Evolutionary conservation across 495 filamentous ascomycete species (phyloP).

Genomic region (Xylona heveae): DNA sequence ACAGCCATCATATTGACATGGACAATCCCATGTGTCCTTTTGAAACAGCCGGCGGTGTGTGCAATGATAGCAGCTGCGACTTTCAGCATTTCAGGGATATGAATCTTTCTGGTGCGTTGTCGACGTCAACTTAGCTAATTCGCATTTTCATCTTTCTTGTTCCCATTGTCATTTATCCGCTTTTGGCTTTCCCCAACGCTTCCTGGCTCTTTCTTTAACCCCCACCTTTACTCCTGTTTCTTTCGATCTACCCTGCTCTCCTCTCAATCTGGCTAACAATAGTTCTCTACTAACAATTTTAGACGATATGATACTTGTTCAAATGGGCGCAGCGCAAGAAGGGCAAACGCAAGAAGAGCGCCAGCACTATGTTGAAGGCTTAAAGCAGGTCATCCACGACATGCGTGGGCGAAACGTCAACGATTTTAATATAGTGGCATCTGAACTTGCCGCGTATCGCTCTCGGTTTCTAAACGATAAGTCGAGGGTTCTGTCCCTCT

Average conservation of each 20-base stretch:
- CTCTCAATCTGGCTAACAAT: conserved; percentile 38
- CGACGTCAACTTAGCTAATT: conserved; percentile 4
- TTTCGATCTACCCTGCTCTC: conserved; percentile 15
- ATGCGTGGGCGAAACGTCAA: conserved; percentile 52
- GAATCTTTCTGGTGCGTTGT: conserved; percentile 50
- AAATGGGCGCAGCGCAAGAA: conserved; percentile 55
- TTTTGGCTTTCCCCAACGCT: conserved; percentile 3
- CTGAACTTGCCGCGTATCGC: conserved; percentile 68
- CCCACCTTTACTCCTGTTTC: conserved; percentile 4
- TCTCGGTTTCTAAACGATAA: conserved; percentile 37
- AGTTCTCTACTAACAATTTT: conserved; percentile 20
- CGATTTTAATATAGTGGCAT: conserved; percentile 63
- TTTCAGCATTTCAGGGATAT: conserved; percentile 70
- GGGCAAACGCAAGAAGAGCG: conserved; percentile 48
- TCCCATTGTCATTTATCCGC: conserved; percentile 5
- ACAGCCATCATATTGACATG: conserved; percentile 69
- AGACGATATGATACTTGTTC: conserved; percentile 76
- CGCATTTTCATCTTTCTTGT: conserved; percentile 7
- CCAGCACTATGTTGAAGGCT: conserved; percentile 47
- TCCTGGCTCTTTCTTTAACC: conserved; percentile 4
- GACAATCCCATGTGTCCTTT: conserved; percentile 49
- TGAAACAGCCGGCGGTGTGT: conserved; percentile 51
- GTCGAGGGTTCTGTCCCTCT: conserved; percentile 17
- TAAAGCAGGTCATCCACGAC: conserved; percentile 53
- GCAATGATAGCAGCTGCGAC: conserved; percentile 47